These are phyloP conservation scores for Mycosphaerelloides madeirae DNA, from an alignment of 2,329 filamentous ascomycete genomes.

Conservation along the genomic window DNA sequence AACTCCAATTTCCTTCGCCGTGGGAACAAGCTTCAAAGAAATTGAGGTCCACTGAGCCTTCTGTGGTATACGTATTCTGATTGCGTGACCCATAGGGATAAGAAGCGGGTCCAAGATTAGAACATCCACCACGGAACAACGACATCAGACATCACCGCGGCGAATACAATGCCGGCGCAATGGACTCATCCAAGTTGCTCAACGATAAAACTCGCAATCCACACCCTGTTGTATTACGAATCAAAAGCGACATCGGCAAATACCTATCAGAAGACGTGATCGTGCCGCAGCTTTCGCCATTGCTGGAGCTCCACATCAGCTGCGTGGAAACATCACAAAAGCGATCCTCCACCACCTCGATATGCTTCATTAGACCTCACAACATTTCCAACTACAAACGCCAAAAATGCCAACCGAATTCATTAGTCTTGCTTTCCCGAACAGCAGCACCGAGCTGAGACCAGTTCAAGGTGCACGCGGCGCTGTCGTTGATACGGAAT, in stretches of 20 bases:
- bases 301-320: slow-evolving; percentile 3
- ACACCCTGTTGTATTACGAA: neutral
- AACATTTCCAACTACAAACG: neutral
- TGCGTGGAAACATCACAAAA: slow-evolving; percentile 2
- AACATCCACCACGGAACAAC: no score
- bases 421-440: slow-evolving; percentile 56
- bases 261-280: slow-evolving; percentile 14
- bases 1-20: no score
- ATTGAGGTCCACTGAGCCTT: no score
- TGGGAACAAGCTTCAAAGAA: no score
- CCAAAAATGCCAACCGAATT: slow-evolving; percentile 45
- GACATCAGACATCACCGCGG: no score
- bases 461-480: slow-evolving; percentile 42
- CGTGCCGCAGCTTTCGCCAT: slow-evolving; percentile 13
- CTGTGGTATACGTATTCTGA: no score
- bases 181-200: no score
- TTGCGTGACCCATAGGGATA: no score
- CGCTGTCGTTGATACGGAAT: slow-evolving; percentile 52
- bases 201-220: no score
- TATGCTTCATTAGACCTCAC: neutral
- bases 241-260: neutral
- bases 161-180: no score
- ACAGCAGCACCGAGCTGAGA: slow-evolving; percentile 52
- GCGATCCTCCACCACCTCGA: neutral
- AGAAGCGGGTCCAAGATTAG: no score